Base-by-base conservation (phyloP, 148 eudicot species). In the Spergularia marina region DNA sequence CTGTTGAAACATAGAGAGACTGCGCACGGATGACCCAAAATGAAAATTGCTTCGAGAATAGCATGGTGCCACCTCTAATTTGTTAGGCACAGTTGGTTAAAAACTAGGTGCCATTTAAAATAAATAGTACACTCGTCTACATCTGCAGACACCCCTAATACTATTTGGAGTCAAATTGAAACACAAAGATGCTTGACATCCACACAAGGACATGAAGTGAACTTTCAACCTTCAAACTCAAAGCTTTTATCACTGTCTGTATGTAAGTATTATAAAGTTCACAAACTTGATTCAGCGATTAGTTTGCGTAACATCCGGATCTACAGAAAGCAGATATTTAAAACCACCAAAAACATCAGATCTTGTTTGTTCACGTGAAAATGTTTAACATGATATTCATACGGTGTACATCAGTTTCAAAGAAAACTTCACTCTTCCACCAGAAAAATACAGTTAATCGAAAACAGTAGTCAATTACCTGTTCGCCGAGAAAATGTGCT, bases 401-500 rank as follows among this genome's bases (percentile, higher is more conserved):
- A 21, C 34, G 14, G 14, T 63, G 67, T 63, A 34, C 41, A 30
- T 7, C 66, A 10, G 5, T 40, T 62, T 62, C 30, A 62, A 30
- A 30, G 17, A 40, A 62, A 62, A 30, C 13, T 30, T 62, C 40
- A 17, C 36, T 63, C 47, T 14, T 62, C 15, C 47, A 69, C 0
- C 14, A 4, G 30, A 44, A 44, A 44, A 9, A 49, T 53, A 53
- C 18, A 53, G 36, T 52, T 12, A 12, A 51, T 12, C 13, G 10
- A 15, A 51, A 23, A 74, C 16, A 57, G 41, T 54, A 51, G 40
- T 59, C 44, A 67, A 61, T 85, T 79, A 88, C 99, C 97, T 96
- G 99, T 88, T 96, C 99, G 65, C 91, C 93, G 66, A 96, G 97
- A 77, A 96, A 96, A 84, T 92, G 98, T 47, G 99, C 91, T 79